Evolutionary conservation across 2,329 filamentous ascomycete species (phyloP).

Genomic region (Pseudogymnoascus verrucosus): DNA sequence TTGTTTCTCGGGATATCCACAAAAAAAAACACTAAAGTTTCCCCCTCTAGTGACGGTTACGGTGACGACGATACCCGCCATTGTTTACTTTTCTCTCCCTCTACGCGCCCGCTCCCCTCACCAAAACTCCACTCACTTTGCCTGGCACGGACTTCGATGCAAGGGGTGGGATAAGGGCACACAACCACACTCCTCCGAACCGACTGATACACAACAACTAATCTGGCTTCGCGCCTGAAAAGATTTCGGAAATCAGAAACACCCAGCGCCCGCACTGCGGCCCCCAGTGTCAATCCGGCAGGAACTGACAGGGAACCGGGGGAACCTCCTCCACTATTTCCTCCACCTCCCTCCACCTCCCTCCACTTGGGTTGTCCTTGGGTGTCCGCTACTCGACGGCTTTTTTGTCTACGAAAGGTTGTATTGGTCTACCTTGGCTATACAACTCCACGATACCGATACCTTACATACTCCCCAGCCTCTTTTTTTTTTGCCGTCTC

Average conservation of each 20-base stretch:
- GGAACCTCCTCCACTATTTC: background rate
- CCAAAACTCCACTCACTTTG: background rate
- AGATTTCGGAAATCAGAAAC: background rate
- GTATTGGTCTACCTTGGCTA: background rate
- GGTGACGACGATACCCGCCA: background rate
- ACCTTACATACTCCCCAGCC: background rate
- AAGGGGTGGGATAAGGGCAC: constrained; percentile 1
- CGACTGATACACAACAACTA: background rate
- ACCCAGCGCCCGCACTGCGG: background rate
- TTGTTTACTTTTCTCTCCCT: background rate
- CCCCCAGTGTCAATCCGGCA: background rate
- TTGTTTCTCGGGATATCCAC: background rate
- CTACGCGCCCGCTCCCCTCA: background rate
- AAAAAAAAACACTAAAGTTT: background rate
- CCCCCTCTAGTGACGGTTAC: background rate
- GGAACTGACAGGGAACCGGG: constrained; percentile 1
- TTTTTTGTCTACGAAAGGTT: background rate
- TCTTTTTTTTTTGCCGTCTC: background rate
- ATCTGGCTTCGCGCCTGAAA: background rate
- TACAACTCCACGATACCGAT: background rate
- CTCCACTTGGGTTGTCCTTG: background rate
- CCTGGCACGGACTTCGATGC: background rate
- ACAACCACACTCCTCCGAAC: background rate
- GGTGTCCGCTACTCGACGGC: constrained; percentile 1
- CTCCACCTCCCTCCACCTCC: background rate